A percentile compares a stretch with the other conserved stretches of the same genome.
phyloP scores from a whole-genome alignment of 2,329 filamentous ascomycete species.

The Pseudogymnoascus sp. region DNA sequence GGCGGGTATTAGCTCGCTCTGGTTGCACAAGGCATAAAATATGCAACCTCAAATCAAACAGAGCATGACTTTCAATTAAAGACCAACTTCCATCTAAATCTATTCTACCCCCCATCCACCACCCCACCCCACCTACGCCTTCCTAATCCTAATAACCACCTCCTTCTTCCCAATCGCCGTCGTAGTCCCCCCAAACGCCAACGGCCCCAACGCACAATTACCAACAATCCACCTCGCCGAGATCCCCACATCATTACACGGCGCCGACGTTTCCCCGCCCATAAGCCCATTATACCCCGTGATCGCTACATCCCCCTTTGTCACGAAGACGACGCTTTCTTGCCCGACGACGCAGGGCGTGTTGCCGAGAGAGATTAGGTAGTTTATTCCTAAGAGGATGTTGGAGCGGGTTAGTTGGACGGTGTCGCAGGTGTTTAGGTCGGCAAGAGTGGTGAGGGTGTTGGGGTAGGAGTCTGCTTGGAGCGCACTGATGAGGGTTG shows the following conservation, averaged over 20 bases:
- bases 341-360: not conserved
- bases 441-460: not conserved
- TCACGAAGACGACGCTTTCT: not conserved
- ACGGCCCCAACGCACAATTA: not conserved
- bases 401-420: not conserved
- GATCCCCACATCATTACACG: not conserved
- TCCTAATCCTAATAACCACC: not conserved
- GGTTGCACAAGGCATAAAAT: not conserved
- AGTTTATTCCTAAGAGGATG: not conserved
- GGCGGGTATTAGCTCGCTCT: too few species aligned
- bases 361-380: not conserved
- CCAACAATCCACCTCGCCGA: not conserved
- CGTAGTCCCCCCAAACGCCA: not conserved
- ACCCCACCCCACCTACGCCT: not conserved
- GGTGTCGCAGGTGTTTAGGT: not conserved
- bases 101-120: not conserved
- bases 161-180: not conserved
- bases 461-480: not conserved
- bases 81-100: not conserved
- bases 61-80: not conserved
- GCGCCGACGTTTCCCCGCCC: not conserved
- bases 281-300: not conserved
- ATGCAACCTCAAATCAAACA: not conserved
- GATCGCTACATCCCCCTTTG: not conserved
- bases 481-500: not conserved